Percentiles rank a stretch among this genome's conserved stretches.
phyloP scores from a whole-genome alignment of 2,329 filamentous ascomycete species.

The Aspergillus ochraceus region DNA sequence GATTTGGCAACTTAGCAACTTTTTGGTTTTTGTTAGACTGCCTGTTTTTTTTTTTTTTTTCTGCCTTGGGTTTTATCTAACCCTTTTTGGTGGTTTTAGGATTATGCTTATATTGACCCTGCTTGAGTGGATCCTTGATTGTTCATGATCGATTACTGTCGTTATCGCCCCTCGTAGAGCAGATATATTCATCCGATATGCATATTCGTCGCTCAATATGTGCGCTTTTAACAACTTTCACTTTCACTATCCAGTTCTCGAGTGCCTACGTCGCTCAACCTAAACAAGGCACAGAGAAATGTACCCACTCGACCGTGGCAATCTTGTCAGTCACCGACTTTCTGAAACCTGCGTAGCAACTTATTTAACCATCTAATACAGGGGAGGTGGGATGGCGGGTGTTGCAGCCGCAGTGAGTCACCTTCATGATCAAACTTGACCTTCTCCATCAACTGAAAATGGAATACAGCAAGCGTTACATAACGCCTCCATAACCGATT shows the following conservation, averaged over 20 bases:
- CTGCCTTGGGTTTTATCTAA: too few species aligned
- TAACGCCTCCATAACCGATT: constrained; percentile 63
- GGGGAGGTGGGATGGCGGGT: constrained; percentile 62
- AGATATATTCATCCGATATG: not conserved
- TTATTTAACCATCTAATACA: constrained; percentile 10
- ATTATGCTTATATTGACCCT: not conserved
- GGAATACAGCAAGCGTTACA: constrained; percentile 55
- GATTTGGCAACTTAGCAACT: too few species aligned
- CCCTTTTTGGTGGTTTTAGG: too few species aligned
- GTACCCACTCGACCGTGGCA: constrained; percentile 34
- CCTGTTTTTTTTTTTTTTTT: too few species aligned
- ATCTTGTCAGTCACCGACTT: constrained; percentile 27
- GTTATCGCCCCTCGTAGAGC: not conserved
- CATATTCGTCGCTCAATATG: not conserved
- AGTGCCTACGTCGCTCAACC: constrained; percentile 21
- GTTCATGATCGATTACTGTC: too few species aligned
- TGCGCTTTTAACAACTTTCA: not conserved
- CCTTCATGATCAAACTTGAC: not conserved
- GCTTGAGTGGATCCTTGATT: too few species aligned
- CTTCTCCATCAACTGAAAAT: not conserved
- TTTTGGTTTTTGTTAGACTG: too few species aligned
- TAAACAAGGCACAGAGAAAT: constrained; percentile 11
- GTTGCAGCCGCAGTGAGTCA: constrained; percentile 58
- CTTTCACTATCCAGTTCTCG: not conserved
- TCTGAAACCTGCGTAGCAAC: not conserved